These are phyloP conservation scores for Colletotrichum phormii DNA, from an alignment of 2,329 filamentous ascomycete genomes.

Conservation along the genomic window DNA sequence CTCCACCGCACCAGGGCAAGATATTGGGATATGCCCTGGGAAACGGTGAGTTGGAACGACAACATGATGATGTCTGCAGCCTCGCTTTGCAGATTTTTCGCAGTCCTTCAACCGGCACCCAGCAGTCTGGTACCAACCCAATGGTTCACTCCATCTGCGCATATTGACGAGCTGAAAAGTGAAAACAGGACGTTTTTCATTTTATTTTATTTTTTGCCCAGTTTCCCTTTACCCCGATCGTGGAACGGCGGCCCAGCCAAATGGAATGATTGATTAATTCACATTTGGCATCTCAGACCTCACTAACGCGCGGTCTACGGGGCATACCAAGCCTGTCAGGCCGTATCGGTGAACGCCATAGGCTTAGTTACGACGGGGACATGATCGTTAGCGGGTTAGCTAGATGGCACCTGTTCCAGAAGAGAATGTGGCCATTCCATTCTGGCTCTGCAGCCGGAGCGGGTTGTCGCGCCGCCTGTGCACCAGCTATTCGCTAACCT, in stretches of 20 bases:
- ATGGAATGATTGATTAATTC: neutral
- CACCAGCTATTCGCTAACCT: neutral
- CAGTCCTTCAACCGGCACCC: neutral
- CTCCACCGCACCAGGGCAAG: slow-evolving; percentile 19
- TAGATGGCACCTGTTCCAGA: neutral
- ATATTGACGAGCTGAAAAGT: neutral
- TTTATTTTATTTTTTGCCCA: neutral
- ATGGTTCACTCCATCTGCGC: neutral
- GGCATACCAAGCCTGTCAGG: neutral
- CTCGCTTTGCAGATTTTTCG: neutral
- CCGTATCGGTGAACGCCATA: neutral
- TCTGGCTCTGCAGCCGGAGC: neutral
- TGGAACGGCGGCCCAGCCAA: neutral
- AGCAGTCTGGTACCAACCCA: neutral
- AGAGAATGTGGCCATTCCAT: neutral
- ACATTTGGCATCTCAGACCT: neutral
- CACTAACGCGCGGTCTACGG: neutral
- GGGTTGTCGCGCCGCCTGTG: neutral
- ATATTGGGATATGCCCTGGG: slow-evolving; percentile 26
- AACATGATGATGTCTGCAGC: slow-evolving; percentile 7
- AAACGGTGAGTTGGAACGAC: slow-evolving; percentile 3
- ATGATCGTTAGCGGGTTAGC: neutral
- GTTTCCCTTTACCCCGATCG: neutral
- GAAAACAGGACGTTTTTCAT: neutral
- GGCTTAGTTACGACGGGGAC: neutral